A percentile compares a stretch with the other conserved stretches of the same genome.
These are phyloP conservation scores for Lunasporangiospora selenospora DNA, from an alignment of 192 early-diverging fungal genomes.

Conservation along the genomic window DNA sequence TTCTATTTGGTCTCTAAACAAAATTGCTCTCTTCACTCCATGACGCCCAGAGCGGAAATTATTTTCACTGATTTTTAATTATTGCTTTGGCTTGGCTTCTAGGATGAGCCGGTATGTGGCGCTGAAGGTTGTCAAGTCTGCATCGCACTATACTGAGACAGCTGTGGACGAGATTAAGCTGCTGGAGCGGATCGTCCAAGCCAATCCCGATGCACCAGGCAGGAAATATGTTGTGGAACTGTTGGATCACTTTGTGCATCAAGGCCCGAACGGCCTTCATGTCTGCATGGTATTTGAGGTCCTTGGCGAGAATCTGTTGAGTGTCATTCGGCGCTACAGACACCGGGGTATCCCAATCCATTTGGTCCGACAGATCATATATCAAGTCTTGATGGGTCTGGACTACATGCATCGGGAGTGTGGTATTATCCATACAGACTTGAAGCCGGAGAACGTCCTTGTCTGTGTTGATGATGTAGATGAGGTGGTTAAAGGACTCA, in stretches of 20 bases:
- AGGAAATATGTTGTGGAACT: slow-evolving; percentile 82
- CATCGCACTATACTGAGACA: slow-evolving; percentile 94
- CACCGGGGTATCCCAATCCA: slow-evolving; percentile 84
- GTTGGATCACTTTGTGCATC: slow-evolving; percentile 90
- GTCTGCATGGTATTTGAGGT: slow-evolving; percentile 99
- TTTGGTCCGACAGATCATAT: slow-evolving; percentile 90
- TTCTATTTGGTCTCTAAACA: not conserved
- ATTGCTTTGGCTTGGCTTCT: slow-evolving; percentile 2
- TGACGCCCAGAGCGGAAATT: not conserved
- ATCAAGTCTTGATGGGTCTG: slow-evolving; percentile 90
- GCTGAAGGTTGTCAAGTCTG: slow-evolving; percentile 97
- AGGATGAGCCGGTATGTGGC: slow-evolving; percentile 84
- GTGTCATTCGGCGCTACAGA: slow-evolving; percentile 83
- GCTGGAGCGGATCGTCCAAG: slow-evolving; percentile 77
- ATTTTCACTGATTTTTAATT: not conserved
- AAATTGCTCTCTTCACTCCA: not conserved
- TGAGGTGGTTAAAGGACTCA: slow-evolving; percentile 64
- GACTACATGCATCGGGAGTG: slow-evolving; percentile 96
- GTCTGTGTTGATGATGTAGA: slow-evolving; percentile 92
- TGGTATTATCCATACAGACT: slow-evolving; percentile 96
- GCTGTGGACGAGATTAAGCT: slow-evolving; percentile 97
- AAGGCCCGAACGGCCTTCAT: slow-evolving; percentile 89
- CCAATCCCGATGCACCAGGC: slow-evolving; percentile 64
- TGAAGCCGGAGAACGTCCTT: slow-evolving; percentile 98
- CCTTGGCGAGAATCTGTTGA: slow-evolving; percentile 92